Base-by-base conservation (phyloP, 164 flowering plant genomes). In the Vitis rupestris region DNA sequence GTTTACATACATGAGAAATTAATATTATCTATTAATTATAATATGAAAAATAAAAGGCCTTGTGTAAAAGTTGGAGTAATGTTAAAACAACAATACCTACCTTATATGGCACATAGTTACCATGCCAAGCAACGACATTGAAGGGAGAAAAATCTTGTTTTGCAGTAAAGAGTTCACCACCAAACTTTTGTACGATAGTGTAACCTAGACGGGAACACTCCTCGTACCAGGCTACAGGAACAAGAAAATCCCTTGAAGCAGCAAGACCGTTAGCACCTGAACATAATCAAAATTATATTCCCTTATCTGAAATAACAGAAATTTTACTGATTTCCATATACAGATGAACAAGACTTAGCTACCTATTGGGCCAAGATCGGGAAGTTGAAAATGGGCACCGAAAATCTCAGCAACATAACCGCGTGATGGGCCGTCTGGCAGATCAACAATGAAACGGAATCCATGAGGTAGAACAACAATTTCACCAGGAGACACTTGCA, bases 121-220 rank as follows among this genome's bases (percentile, higher is more conserved):
- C 99, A 83, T 92, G 99, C 98, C 99, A 94, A 52, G 99, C 97
- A 67, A 88, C 98, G 50, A 94, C 97, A 76, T 94, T 94, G 80
- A 94, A 94, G 13, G 99, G 98, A 69, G 99, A 94, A 74, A 92
- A 95, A 77, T 95, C 94, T 76, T 95, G 99, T 70, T 63, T 85
- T 23, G 99, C 99, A 74, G 92, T 89, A 63, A 91, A 95, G 3
- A 95, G 82, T 78, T 92, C 94, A 19, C 99, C 98, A 57, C 99
- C 99, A 75, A 83, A 92, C 77, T 94, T 94, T 68, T 92, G 99
- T 44, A 92, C 74, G 52, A 92, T 85, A 12, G 84, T 82, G 78
- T 81, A 92, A 23, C 88, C 94, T 59, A 92, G 94, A 69, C 67
- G 78, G 52, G 69, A 29, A 14, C 54, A 67, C 44, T 85, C 70